A percentile compares a stretch with the other conserved stretches of the same genome.
Evolutionary conservation across 192 early-diverging fungal species (phyloP).

Genomic region (Dissophora ornata): DNA sequence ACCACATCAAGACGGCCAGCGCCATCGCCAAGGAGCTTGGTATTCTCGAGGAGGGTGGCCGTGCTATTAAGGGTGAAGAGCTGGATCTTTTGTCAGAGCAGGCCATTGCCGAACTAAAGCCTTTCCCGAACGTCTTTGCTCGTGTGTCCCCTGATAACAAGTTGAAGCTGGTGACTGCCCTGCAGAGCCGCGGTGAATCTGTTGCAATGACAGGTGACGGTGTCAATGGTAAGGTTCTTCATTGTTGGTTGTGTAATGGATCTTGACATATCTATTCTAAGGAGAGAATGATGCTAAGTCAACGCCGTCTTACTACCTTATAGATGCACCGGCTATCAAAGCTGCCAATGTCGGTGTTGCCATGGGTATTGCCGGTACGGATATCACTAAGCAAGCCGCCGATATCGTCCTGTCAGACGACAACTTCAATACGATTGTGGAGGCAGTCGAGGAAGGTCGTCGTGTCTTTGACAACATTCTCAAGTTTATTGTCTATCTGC

Average conservation of each 20-base stretch:
- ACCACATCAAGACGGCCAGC: conserved; percentile 91
- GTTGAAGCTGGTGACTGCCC: conserved; percentile 90
- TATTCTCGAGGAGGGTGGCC: conserved; percentile 72
- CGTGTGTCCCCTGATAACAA: conserved; percentile 96
- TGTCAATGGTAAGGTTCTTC: conserved; percentile 69
- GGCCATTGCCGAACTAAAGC: conserved; percentile 77
- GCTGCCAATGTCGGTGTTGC: conserved; percentile 95
- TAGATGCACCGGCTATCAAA: conserved; percentile 95
- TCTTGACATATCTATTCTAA: too few relatives aligned
- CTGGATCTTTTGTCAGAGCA: conserved; percentile 92
- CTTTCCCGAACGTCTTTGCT: conserved; percentile 96
- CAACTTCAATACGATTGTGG: conserved; percentile 94
- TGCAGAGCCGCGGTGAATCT: conserved; percentile 78
- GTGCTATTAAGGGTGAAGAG: conserved; percentile 89
- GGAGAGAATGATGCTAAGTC: too few relatives aligned
- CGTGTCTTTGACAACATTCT: conserved; percentile 97
- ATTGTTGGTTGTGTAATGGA: too few relatives aligned
- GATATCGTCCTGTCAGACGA: conserved; percentile 96
- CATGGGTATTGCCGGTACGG: conserved; percentile 95
- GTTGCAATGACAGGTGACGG: conserved; percentile 96
- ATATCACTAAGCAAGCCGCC: conserved; percentile 98
- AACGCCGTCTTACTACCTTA: not conserved
- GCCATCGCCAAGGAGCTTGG: conserved; percentile 89
- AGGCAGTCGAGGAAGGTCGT: conserved; percentile 90
- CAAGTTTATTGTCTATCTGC: conserved; percentile 95